Evolutionary conservation across 345 rosid genomes (phyloP).

Genomic region (Boechera stricta): DNA sequence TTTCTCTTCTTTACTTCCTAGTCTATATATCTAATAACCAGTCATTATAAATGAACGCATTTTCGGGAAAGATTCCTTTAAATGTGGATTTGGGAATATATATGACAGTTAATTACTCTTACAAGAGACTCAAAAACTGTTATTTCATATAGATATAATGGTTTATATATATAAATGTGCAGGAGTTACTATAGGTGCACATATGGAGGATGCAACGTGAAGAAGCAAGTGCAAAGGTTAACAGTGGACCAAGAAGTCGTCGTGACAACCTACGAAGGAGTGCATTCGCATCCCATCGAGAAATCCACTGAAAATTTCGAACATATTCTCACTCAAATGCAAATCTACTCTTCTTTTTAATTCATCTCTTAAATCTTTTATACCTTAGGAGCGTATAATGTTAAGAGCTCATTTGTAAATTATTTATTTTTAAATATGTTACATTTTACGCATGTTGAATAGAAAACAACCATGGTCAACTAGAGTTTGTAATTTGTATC

Average conservation of each 20-base stretch:
- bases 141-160: not conserved
- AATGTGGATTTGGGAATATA: not conserved
- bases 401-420: slow-evolving; percentile 32
- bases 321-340: slow-evolving; percentile 87
- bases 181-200: slow-evolving; percentile 98
- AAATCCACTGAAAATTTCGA: slow-evolving; percentile 84
- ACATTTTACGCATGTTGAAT: not conserved
- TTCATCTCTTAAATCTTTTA: slow-evolving; percentile 25
- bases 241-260: slow-evolving; percentile 88
- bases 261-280: slow-evolving; percentile 91
- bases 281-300: slow-evolving; percentile 80
- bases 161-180: slow-evolving; percentile 2
- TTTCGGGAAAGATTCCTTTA: not conserved
- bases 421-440: not conserved
- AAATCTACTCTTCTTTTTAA: slow-evolving; percentile 61
- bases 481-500: not conserved
- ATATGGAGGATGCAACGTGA: slow-evolving; percentile 83
- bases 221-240: slow-evolving; percentile 92
- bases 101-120: not conserved
- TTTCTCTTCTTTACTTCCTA: not conserved
- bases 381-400: slow-evolving; percentile 2
- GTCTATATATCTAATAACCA: not conserved
- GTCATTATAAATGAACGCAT: not conserved
- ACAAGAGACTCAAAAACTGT: not conserved
- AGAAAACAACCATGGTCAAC: not conserved